Conservation (phyloP, 768 basidiomycete genomes). For the Lactarius deliciosus region DNA sequence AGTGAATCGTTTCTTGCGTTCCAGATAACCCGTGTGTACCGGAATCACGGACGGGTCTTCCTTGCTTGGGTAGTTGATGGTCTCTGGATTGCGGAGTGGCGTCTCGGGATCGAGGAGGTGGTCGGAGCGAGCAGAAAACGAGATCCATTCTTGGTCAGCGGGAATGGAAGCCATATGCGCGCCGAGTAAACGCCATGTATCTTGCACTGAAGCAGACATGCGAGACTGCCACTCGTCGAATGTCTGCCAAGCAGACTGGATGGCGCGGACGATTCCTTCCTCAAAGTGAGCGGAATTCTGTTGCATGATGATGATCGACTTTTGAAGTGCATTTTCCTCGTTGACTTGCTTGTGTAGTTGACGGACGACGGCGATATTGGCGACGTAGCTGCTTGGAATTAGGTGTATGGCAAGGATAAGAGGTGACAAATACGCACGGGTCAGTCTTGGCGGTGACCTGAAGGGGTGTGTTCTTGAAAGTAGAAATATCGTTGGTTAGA, state of each 20-base stretch:
- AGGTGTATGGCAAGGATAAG: conserved; percentile 18
- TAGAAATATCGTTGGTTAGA: conserved; percentile 81
- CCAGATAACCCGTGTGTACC: conserved; percentile 86
- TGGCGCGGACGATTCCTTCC: conserved; percentile 89
- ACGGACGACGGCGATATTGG: conserved; percentile 67
- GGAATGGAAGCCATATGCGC: conserved; percentile 74
- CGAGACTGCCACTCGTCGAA: conserved; percentile 94
- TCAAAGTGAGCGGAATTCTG: conserved; percentile 97
- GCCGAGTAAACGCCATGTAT: conserved; percentile 71
- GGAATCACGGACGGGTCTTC: conserved; percentile 83
- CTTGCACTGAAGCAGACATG: conserved; percentile 68
- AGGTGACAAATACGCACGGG: conserved; percentile 57
- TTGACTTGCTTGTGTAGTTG: conserved; percentile 91
- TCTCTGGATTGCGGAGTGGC: conserved; percentile 75
- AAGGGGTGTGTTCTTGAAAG: conserved; percentile 95
- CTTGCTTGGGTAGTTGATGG: conserved; percentile 84
- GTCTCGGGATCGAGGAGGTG: conserved; percentile 97
- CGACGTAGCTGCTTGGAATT: conserved; percentile 50
- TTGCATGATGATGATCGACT: conserved; percentile 97
- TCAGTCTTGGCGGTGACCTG: conserved; percentile 74
- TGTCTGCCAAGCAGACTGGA: conserved; percentile 97
- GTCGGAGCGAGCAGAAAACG: conserved; percentile 89
- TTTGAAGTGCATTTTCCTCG: conserved; percentile 97
- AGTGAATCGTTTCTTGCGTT: conserved; percentile 96
- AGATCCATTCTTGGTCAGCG: conserved; percentile 93